Base-by-base conservation (phyloP, 345 rosid species). In the Mangifera indica region DNA sequence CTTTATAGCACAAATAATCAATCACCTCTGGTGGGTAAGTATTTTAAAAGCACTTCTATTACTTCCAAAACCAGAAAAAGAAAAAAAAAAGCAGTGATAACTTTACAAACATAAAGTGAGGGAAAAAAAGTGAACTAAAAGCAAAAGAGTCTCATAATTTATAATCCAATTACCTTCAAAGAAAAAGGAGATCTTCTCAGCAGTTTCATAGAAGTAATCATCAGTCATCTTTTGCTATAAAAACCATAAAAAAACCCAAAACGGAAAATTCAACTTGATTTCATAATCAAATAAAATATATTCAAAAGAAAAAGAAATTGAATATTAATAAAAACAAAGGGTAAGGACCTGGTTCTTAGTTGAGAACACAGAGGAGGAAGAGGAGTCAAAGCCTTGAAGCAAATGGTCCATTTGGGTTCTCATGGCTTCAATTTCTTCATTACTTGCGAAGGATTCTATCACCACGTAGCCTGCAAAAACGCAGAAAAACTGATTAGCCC, bases 161-260 rank as follows among this genome's bases (percentile, higher is more conserved):
- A 22, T 15, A 26, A 17, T 44, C n/a, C 13, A 26, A 60, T 12
- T 78, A 95, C 99, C 98, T 89, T 96, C 97, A 76, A 93, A 96
- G 91, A 95, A 93, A 77, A 89, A 92, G 46, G 98, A 93, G 22
- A 93, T 80, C 15, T 93, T 93, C 74, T 86, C 84, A 49, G 92
- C 96, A 72, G 97, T 95, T 55, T 93, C 97, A 69, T 81, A 88
- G 91, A 95, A 95, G 86, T 95, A 91, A 73, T 87, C 78, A 81
- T 85, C 87, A 17, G 94, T 91, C 54, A 78, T 66, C 32, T 78
- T 60, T 79, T 83, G 69, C 98, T 92, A 32, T 54, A 59, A 61
- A 62, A 20, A 13, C 60, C 24, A 60, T 63, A 10, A 74, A 29
- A 29, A 4, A 22, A 56, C 42, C 29, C 3, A 20, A 18, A 34